Percentiles rank a stretch among this genome's conserved stretches.
Evolutionary conservation across 768 basidiomycete species (phyloP).

Genomic region (Termitomyces sp.): DNA sequence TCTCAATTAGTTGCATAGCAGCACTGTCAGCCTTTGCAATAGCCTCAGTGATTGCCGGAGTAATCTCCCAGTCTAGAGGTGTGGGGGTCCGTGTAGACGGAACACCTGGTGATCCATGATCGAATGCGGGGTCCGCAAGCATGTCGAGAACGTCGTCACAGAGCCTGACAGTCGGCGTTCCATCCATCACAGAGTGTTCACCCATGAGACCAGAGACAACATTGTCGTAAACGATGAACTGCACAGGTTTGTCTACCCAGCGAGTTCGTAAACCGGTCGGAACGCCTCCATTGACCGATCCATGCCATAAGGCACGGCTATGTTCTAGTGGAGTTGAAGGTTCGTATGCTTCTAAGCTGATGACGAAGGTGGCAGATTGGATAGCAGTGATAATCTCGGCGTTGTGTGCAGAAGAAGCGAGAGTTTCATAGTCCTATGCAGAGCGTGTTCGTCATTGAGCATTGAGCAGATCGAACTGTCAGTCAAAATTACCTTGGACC

Average conservation of each 20-base stretch:
- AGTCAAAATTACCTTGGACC: slow-evolving; percentile 63
- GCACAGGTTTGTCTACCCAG: slow-evolving; percentile 87
- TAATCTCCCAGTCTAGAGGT: slow-evolving; percentile 62
- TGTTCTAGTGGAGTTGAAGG: slow-evolving; percentile 49
- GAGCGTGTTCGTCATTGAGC: not conserved
- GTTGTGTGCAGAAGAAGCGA: slow-evolving; percentile 59
- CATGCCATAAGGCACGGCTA: slow-evolving; percentile 80
- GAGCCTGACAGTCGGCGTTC: slow-evolving; percentile 72
- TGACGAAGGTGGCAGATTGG: slow-evolving; percentile 80
- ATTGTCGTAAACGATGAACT: slow-evolving; percentile 85
- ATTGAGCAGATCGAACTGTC: not conserved
- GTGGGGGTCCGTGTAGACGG: slow-evolving; percentile 26
- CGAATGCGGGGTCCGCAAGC: slow-evolving; percentile 56
- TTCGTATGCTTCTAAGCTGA: slow-evolving; percentile 66
- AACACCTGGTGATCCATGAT: slow-evolving; percentile 40
- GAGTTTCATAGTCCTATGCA: slow-evolving; percentile 53
- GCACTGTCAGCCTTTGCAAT: slow-evolving; percentile 52
- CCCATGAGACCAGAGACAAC: slow-evolving; percentile 83
- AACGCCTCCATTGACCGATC: slow-evolving; percentile 43
- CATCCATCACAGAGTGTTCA: slow-evolving; percentile 91
- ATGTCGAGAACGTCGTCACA: slow-evolving; percentile 64
- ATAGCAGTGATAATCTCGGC: slow-evolving; percentile 61
- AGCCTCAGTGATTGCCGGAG: slow-evolving; percentile 38
- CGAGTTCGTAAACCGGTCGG: slow-evolving; percentile 63
- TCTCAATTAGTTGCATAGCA: slow-evolving; percentile 50